Conservation (phyloP, 2,329 filamentous ascomycete species). For the Colletotrichum sp. region DNA sequence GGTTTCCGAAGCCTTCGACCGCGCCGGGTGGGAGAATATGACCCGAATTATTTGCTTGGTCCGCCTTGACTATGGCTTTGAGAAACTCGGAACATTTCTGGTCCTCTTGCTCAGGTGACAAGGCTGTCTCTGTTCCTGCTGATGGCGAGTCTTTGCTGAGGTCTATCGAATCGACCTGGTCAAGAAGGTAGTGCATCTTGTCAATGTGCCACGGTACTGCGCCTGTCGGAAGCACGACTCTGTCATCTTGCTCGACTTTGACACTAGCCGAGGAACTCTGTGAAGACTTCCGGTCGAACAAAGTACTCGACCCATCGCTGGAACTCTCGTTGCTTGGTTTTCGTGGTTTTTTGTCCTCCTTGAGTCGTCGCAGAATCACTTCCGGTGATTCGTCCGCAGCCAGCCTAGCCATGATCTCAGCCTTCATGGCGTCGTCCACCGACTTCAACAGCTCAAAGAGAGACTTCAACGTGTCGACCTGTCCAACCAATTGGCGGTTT, state of each 20-base stretch:
- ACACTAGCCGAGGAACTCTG: neutral
- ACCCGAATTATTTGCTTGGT: neutral
- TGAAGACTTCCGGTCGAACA: neutral
- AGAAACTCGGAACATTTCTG: neutral
- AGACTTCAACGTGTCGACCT: neutral
- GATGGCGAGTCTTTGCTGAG: neutral
- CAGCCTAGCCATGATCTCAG: neutral
- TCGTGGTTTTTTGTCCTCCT: neutral
- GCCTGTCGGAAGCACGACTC: neutral
- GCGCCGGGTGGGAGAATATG: neutral
- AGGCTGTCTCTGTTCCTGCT: neutral
- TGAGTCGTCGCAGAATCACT: neutral
- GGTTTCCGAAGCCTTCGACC: conserved; percentile 8
- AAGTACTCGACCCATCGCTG: neutral
- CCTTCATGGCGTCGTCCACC: neutral
- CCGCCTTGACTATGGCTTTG: neutral
- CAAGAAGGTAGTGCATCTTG: conserved; percentile 12
- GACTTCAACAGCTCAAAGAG: conserved; percentile 1
- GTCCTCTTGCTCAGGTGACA: neutral
- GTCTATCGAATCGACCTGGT: neutral
- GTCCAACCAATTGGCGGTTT: neutral
- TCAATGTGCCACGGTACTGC: neutral
- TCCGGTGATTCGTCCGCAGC: neutral
- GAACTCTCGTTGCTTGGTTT: neutral
- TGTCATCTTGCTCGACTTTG: neutral